Evolutionary conservation across 352 stramenopile species (phyloP), one percentile per base, ranked within the genome.

Genomic region (Plasmopara viticola): DNA sequence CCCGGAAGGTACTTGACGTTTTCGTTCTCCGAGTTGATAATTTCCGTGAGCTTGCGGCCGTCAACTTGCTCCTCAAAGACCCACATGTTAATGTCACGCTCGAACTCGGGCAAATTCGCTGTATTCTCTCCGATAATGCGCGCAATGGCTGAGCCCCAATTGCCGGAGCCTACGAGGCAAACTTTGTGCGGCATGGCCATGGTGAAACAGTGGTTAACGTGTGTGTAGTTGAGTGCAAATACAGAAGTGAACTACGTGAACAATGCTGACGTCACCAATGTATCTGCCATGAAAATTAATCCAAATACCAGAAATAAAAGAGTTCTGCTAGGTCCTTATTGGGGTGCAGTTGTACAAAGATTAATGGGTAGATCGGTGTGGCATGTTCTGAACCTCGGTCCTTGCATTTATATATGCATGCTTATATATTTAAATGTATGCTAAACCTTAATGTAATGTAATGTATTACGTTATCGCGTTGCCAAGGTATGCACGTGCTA

Each of bases 21-120:
- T 73, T 98, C 94, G 68, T 98, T 92, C 43, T 87, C 73, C 48
- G 63, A 71, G 67, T 99, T 99, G 72, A 99, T 98, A 52, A 98
- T 94, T 43, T 98, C 78, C 20, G 90, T 97, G 31, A 99, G 81
- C 54, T 97, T 97, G 41, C 78, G 70, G 49, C 75, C 75, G 37
- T 95, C 64, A 44, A 87, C 71, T 18, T 97, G 75, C 56, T 95
- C 78, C 66, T 98, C 94, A 59, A 95, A 98, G 13, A 98, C 95
- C 94, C 94, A 99, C 92, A 98, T 98, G 70, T 94, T 96, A 48
- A 98, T 94, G 62, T 87, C 60, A 31, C 68, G 61, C 60, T 97
- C 78, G 71, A 97, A 98, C 39, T 74, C 49, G 18, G 46, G 34
- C 39, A 76, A 51, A 2, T 69, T 66, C 56, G 66, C 49, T 44